Evolutionary conservation across 345 rosid genomes (phyloP).

Genomic region (Boechera retrofracta): DNA sequence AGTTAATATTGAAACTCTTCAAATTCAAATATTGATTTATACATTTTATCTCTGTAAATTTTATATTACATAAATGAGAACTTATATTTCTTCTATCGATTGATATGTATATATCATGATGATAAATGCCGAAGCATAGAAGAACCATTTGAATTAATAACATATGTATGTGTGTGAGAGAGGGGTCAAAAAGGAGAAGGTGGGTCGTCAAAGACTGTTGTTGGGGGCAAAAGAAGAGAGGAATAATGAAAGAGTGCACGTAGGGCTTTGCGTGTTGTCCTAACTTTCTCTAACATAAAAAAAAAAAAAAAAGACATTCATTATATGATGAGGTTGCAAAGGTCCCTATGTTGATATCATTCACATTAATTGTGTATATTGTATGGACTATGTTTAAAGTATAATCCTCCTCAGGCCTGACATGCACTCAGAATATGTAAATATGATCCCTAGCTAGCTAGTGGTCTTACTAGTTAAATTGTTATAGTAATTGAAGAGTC

Average conservation of each 20-base stretch:
- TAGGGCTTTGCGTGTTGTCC: conserved; percentile 70
- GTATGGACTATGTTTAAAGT: conserved; percentile 17
- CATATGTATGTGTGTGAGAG: conserved; percentile 3
- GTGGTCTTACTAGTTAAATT: neutral
- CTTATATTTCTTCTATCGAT: neutral
- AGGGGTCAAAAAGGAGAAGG: conserved; percentile 32
- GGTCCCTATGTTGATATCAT: conserved; percentile 56
- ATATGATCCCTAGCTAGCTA: neutral
- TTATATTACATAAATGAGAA: neutral
- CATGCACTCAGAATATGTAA: neutral
- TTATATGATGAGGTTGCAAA: conserved; percentile 29
- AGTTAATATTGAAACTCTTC: neutral
- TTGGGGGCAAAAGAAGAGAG: conserved; percentile 47
- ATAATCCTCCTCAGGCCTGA: conserved; percentile 2
- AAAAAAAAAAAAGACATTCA: neutral
- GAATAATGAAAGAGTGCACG: conserved; percentile 55
- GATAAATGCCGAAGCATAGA: conserved; percentile 25
- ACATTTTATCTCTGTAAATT: conserved; percentile 3
- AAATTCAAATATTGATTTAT: neutral
- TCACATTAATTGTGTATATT: conserved; percentile 24
- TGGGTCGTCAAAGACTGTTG: conserved; percentile 46
- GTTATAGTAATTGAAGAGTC: neutral
- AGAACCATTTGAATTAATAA: conserved; percentile 30
- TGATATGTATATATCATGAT: conserved; percentile 20
- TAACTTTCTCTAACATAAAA: conserved; percentile 41